phyloP scores from a whole-genome alignment of 2,329 filamentous ascomycete genomes.

The Fusarium pseudonygamai region DNA sequence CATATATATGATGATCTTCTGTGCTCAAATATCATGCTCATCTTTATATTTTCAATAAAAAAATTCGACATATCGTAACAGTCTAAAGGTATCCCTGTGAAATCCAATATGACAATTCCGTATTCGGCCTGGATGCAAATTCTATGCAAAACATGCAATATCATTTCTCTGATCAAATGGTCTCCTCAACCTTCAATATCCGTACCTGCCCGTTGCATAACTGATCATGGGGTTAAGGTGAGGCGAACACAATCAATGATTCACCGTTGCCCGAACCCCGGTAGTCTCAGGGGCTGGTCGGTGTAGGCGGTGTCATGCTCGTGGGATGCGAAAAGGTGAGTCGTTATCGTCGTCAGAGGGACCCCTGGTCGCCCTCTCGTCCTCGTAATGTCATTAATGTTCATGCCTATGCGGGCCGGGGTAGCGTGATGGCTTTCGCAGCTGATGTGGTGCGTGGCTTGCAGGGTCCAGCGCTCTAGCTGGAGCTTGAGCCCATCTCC shows the following conservation, averaged over 20 bases:
- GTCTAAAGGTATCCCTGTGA: slow-evolving; percentile 46
- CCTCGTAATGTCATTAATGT: slow-evolving; percentile 42
- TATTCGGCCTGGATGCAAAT: slow-evolving; percentile 33
- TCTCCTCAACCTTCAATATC: slow-evolving; percentile 17
- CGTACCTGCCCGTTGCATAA: slow-evolving; percentile 9
- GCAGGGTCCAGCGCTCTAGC: slow-evolving; percentile 32
- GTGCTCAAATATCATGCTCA: slow-evolving; percentile 18
- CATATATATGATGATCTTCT: slow-evolving; percentile 20
- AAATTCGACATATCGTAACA: slow-evolving; percentile 38
- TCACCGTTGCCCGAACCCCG: slow-evolving; percentile 17
- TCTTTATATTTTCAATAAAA: slow-evolving; percentile 26
- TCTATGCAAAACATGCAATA: slow-evolving; percentile 41
- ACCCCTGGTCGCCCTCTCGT: slow-evolving; percentile 35
- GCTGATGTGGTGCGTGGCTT: slow-evolving; percentile 23
- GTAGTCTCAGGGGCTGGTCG: slow-evolving; percentile 25
- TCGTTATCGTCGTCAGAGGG: slow-evolving; percentile 42
- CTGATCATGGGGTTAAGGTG: slow-evolving; percentile 4
- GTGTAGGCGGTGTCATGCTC: slow-evolving; percentile 35
- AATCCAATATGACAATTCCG: slow-evolving; percentile 28
- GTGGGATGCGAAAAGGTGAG: slow-evolving; percentile 36
- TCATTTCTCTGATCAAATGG: slow-evolving; percentile 37
- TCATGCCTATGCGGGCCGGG: slow-evolving; percentile 34
- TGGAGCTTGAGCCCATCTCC: slow-evolving; percentile 55
- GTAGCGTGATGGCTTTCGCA: slow-evolving; percentile 26
- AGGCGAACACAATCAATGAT: slow-evolving; percentile 20